These are phyloP conservation scores for Scedosporium apiospermum DNA, from an alignment of 2,329 filamentous ascomycete species.

Conservation along the genomic window DNA sequence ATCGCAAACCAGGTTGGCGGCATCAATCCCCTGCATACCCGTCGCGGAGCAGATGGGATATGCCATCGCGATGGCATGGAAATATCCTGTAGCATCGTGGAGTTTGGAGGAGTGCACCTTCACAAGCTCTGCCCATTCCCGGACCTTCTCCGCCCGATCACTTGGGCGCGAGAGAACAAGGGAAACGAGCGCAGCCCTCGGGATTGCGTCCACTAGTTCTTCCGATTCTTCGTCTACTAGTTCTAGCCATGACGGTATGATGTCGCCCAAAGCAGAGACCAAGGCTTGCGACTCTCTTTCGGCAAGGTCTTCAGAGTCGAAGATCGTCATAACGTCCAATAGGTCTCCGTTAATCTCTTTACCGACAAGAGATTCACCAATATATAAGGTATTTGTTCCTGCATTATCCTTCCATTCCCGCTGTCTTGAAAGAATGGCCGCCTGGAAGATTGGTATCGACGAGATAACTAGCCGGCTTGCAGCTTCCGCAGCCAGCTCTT, in stretches of 20 bases:
- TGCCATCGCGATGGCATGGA: constrained; percentile 42
- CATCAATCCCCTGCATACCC: constrained; percentile 10
- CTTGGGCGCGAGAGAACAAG: constrained; percentile 31
- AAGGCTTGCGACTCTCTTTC: constrained; percentile 9
- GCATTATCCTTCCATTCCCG: constrained; percentile 1
- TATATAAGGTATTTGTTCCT: not conserved
- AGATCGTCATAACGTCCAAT: not conserved
- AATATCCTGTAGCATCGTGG: constrained; percentile 28
- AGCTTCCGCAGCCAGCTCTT: constrained; percentile 56
- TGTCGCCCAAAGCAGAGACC: constrained; percentile 17
- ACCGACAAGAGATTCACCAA: constrained; percentile 13
- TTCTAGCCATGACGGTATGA: constrained; percentile 36
- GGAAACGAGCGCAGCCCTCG: constrained; percentile 40
- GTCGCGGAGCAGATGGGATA: constrained; percentile 27
- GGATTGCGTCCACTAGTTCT: constrained; percentile 33
- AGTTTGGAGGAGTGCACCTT: constrained; percentile 19
- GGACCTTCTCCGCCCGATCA: constrained; percentile 29
- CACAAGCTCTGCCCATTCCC: constrained; percentile 37
- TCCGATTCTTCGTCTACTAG: constrained; percentile 35
- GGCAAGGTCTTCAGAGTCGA: constrained; percentile 6
- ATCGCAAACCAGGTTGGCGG: constrained; percentile 20
- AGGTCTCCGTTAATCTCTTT: constrained; percentile 8
- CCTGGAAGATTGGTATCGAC: constrained; percentile 28
- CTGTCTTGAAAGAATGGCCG: not conserved
- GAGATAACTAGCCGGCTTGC: constrained; percentile 49